Evolutionary conservation across 768 basidiomycete genomes (phyloP), one percentile per base, ranked within the genome.

Genomic region (Serendipita sp.): DNA sequence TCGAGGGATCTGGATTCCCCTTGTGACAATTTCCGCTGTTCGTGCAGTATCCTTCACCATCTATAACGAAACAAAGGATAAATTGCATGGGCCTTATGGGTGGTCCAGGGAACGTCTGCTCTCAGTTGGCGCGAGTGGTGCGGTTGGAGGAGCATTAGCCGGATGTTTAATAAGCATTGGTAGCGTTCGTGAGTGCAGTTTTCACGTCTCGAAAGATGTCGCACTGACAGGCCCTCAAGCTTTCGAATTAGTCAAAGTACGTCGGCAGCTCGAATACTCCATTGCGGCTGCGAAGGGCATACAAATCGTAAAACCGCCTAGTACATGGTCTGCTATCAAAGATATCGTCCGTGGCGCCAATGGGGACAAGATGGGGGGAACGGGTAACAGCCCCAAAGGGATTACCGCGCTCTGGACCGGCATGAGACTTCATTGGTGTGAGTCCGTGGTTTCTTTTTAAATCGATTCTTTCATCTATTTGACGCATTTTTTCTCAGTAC

Each of bases 221-320:
- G 11, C 52, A n/a, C 23, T 62, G 32, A 44, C 41, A 16, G 8
- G 46, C 18, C 34, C 38, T 35, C 64, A 47, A 83, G 89, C 93
- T 54, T 97, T 97, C 71, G 93, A 97, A 74, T 86, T 97, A 44
- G 91, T 97, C 72, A 97, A 97, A 81, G 86, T 93, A 63, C 85
- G 92, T 65, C 80, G 93, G 69, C 93, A 97, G 70, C 77, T 97
- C 63, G 93, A 97, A 76, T 95, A 86, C 70, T 84, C 86, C 65
- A 96, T 96, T 67, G 93, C 91, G 47, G 83, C 85, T 34, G 85
- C 78, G 72, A 88, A 86, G 69, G 89, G 90, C 3, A 63, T 86
- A 44, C 76, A 80, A n/a, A 71, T 91, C 54, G 76, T 75, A 5
- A 90, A 85, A 70, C 85, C 92, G 13, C 93, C 93, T 16, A 81